A percentile compares a stretch with the other conserved stretches of the same genome.
Evolutionary conservation across 345 rosid genomes (phyloP).

Genomic region (Arabidopsis arenosa): DNA sequence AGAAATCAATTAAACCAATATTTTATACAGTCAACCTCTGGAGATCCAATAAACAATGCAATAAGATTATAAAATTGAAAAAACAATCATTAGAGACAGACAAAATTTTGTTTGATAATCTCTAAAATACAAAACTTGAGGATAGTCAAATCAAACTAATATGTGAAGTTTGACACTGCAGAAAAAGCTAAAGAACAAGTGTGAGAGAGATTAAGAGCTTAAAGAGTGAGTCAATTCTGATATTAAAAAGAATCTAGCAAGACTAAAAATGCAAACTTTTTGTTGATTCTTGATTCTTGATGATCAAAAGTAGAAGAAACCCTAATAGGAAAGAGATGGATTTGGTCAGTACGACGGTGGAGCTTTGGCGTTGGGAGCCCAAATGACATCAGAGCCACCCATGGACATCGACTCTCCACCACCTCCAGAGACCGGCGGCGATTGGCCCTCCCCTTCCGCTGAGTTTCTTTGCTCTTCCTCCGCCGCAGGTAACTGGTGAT

Average conservation of each 20-base stretch:
- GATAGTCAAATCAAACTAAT: not conserved
- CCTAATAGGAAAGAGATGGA: not conserved
- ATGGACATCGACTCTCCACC: conserved; percentile 64
- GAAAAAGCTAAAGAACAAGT: not conserved
- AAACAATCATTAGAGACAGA: not conserved
- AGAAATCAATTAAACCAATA: not conserved
- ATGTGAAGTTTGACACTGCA: conserved; percentile 4
- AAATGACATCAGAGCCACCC: conserved; percentile 65
- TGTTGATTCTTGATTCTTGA: not conserved
- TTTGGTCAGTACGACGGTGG: conserved; percentile 58
- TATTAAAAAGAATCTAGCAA: too few species aligned
- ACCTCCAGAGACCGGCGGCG: conserved; percentile 53
- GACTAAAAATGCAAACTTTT: not conserved
- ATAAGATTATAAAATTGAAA: not conserved
- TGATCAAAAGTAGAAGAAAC: conserved; percentile 1
- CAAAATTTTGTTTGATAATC: not conserved
- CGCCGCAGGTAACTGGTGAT: conserved; percentile 55
- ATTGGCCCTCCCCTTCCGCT: conserved; percentile 56
- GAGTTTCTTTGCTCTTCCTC: conserved; percentile 56
- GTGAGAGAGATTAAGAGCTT: too few species aligned
- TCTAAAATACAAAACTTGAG: not conserved
- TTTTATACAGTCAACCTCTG: not conserved
- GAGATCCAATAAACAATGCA: conserved; percentile 19
- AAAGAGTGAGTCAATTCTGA: too few species aligned
- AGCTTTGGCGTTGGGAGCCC: conserved; percentile 73